Conservation (phyloP, 2,329 filamentous ascomycete genomes). For the Epichloe scottii region DNA sequence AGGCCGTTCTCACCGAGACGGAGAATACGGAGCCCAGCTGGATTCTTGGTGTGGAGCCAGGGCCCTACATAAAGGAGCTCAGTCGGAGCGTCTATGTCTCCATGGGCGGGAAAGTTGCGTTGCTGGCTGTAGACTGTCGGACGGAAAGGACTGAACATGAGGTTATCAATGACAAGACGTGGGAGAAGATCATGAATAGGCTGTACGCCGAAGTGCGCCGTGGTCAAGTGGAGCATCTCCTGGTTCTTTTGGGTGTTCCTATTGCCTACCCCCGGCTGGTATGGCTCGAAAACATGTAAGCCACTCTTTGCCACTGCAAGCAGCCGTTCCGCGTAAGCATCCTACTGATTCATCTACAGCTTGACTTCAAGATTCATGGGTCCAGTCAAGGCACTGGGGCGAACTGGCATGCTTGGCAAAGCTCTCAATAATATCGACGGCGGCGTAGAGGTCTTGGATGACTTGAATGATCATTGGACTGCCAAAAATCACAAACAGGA, state of each 20-base stretch:
- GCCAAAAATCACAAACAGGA: conserved; percentile 89
- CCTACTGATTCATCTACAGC: conserved; percentile 26
- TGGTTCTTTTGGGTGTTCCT: conserved; percentile 76
- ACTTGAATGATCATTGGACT: conserved; percentile 95
- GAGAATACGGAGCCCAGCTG: conserved; percentile 81
- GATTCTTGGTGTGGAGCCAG: conserved; percentile 66
- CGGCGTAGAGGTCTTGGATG: conserved; percentile 81
- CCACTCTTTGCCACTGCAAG: conserved; percentile 8
- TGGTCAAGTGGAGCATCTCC: conserved; percentile 77
- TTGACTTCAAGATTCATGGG: conserved; percentile 78
- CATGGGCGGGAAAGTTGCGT: conserved; percentile 64
- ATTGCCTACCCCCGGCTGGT: conserved; percentile 67
- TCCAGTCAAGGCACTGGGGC: conserved; percentile 77
- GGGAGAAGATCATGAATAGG: conserved; percentile 76
- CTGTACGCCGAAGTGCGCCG: conserved; percentile 71
- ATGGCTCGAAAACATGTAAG: conserved; percentile 59
- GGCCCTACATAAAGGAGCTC: conserved; percentile 79
- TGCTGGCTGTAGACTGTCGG: conserved; percentile 80
- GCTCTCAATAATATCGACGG: conserved; percentile 85
- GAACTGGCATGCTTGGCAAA: conserved; percentile 65
- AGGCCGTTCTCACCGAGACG: conserved; percentile 71
- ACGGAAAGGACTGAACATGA: conserved; percentile 81
- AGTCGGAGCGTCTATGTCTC: conserved; percentile 80
- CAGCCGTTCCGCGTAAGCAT: not conserved
- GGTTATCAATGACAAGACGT: conserved; percentile 67